These are phyloP conservation scores for Bonia amplexicaulis DNA, from an alignment of 176 grass and related monocot genomes.

Conservation along the genomic window DNA sequence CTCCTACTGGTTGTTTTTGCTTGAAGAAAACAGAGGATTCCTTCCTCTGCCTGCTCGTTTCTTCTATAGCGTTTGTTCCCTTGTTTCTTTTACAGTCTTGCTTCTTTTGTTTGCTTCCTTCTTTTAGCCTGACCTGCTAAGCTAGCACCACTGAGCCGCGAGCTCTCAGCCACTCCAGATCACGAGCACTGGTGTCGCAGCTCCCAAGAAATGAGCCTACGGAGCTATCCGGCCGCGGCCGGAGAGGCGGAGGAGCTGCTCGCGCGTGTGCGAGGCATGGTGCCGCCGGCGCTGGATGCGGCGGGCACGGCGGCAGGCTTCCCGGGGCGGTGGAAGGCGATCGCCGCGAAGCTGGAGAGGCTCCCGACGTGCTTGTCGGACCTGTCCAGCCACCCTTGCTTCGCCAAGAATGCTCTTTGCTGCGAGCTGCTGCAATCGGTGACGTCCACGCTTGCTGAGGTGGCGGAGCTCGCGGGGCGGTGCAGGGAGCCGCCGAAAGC, in stretches of 20 bases:
- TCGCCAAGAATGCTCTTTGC: constrained; percentile 73
- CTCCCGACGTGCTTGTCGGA: constrained; percentile 69
- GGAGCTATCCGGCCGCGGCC: neutral
- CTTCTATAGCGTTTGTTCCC: constrained; percentile 34
- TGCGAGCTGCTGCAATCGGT: constrained; percentile 74
- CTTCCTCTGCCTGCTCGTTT: constrained; percentile 3
- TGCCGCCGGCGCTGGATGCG: constrained; percentile 24
- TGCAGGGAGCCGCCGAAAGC: constrained; percentile 20
- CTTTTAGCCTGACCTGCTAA: neutral
- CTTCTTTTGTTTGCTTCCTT: neutral
- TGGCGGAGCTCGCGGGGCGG: constrained; percentile 31
- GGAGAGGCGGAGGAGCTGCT: constrained; percentile 46
- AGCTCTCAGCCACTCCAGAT: constrained; percentile 25
- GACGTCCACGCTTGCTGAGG: constrained; percentile 48
- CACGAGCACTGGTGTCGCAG: neutral
- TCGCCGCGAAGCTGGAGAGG: constrained; percentile 47
- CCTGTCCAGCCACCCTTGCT: constrained; percentile 83
- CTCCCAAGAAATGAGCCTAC: constrained; percentile 23
- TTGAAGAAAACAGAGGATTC: neutral
- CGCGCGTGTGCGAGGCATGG: constrained; percentile 37
- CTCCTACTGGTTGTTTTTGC: neutral
- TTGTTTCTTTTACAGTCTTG: constrained; percentile 13
- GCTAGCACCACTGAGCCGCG: neutral
- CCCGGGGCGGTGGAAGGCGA: constrained; percentile 59
- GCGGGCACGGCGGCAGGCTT: constrained; percentile 37